Conservation (phyloP, 495 filamentous ascomycete species). For the Cudoniella acicularis region DNA sequence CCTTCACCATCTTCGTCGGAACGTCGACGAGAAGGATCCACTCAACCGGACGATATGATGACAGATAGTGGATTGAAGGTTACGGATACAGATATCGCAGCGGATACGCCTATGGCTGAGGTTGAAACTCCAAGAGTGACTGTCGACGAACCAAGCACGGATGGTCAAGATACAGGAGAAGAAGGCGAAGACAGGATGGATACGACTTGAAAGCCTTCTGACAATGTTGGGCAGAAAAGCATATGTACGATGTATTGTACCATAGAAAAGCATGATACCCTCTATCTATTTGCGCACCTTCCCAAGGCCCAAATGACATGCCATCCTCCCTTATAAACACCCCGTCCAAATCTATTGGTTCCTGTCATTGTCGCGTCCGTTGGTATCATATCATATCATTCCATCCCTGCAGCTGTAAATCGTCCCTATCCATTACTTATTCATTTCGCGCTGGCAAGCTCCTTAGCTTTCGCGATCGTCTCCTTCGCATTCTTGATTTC, state of each 20-base stretch:
- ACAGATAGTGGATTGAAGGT: slow-evolving; percentile 25
- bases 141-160: slow-evolving; percentile 43
- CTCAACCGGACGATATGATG: slow-evolving; percentile 47
- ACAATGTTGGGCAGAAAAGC: background rate
- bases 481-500: slow-evolving; percentile 59
- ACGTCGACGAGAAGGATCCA: slow-evolving; percentile 47
- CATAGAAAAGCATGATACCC: slow-evolving; percentile 30
- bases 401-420: slow-evolving; percentile 6
- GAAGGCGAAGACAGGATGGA: slow-evolving; percentile 63
- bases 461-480: slow-evolving; percentile 28
- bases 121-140: slow-evolving; percentile 42
- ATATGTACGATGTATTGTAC: slow-evolving; percentile 20
- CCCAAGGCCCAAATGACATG: slow-evolving; percentile 4
- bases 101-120: slow-evolving; percentile 33
- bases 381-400: slow-evolving; percentile 27
- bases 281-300: slow-evolving; percentile 11
- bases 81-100: slow-evolving; percentile 8
- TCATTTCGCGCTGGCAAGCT: slow-evolving; percentile 17
- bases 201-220: slow-evolving; percentile 37
- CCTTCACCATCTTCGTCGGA: slow-evolving; percentile 26
- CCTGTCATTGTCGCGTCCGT: background rate
- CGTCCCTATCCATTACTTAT: background rate
- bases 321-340: slow-evolving; percentile 7
- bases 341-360: slow-evolving; percentile 5
- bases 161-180: background rate